Conservation (phyloP, 768 basidiomycete genomes). For the Rhodosporidiobolus odoratus region DNA sequence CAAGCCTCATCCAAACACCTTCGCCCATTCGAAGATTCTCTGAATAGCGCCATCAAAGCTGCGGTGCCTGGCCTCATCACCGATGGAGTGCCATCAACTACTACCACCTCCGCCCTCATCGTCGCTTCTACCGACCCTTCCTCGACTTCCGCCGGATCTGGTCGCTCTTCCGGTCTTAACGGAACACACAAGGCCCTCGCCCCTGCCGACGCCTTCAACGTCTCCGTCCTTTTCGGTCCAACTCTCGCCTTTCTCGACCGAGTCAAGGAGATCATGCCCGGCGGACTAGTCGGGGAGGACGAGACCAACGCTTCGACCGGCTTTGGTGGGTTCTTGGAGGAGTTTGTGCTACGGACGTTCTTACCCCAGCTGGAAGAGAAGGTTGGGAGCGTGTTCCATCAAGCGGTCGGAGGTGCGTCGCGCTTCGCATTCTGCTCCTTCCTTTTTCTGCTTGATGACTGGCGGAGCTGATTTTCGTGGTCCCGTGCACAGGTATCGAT, state of each 20-base stretch:
- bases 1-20: conserved; percentile 66
- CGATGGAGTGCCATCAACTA: conserved; percentile 51
- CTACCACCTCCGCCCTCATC: conserved; percentile 28
- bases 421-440: background rate
- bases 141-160: conserved; percentile 43
- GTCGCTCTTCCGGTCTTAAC: conserved; percentile 52
- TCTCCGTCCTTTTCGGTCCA: conserved; percentile 88
- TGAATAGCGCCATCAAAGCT: conserved; percentile 73
- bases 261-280: conserved; percentile 64
- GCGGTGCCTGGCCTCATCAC: conserved; percentile 92
- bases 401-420: conserved; percentile 56
- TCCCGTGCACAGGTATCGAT: conserved; percentile 59
- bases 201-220: conserved; percentile 87
- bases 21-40: conserved; percentile 72
- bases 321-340: conserved; percentile 42
- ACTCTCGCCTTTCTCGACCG: conserved; percentile 77
- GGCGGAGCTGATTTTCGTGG: background rate
- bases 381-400: conserved; percentile 77
- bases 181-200: conserved; percentile 81
- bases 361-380: conserved; percentile 93
- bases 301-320: conserved; percentile 39
- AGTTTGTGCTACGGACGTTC: conserved; percentile 83
- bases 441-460: conserved; percentile 34
- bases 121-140: conserved; percentile 57
- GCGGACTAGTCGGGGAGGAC: conserved; percentile 32